Base-by-base conservation (phyloP, 257 asterid species). In the Gentiana macrophylla region DNA sequence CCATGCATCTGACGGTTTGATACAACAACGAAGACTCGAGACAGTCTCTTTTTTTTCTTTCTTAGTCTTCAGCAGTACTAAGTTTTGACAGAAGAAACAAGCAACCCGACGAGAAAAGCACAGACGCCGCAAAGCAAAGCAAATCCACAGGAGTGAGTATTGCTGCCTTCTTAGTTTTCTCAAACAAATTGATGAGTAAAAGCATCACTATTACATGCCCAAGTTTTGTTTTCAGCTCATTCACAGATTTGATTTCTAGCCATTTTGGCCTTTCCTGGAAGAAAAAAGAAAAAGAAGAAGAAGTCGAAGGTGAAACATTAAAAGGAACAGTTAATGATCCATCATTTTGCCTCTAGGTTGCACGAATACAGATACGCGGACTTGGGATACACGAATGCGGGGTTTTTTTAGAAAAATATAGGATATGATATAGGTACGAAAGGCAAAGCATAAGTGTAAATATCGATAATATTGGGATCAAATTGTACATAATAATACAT, bases 121-220 rank as follows among this genome's bases (percentile, higher is more conserved):
- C 86, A 0, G 96, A 82, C 11, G 94, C 85, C 32, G 95, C 45
- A 77, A 90, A 90, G 77, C 98, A 90, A 37, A 90, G 96, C 61
- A 90, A 81, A 75, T 90, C 98, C 6, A 73, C 8, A 8, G 98
- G 86, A 4, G 98, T 50, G n/a, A 62, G 74, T 63, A 86, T 86
- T 37, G 71, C 67, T 1, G 95, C 96, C 70, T 77, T 86, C 77
- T 84, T 90, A 59, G 95, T 90, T 81, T 90, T 90, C 65, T 90
- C 96, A 52, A 86, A 80, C 70, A 90, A 69, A 35, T 96, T 96
- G 6, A 86, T 86, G 45, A 90, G 94, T 56, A 90, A 84, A 51
- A 82, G 94, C 96, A 90, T 90, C 72, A 90, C 95, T 35, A 90
- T 86, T 0, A 90, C 98, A 52, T 90, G 98, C 0, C 98, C 98